Evolutionary conservation across 768 basidiomycete genomes (phyloP).

Genomic region (Lentinula aciculospora): DNA sequence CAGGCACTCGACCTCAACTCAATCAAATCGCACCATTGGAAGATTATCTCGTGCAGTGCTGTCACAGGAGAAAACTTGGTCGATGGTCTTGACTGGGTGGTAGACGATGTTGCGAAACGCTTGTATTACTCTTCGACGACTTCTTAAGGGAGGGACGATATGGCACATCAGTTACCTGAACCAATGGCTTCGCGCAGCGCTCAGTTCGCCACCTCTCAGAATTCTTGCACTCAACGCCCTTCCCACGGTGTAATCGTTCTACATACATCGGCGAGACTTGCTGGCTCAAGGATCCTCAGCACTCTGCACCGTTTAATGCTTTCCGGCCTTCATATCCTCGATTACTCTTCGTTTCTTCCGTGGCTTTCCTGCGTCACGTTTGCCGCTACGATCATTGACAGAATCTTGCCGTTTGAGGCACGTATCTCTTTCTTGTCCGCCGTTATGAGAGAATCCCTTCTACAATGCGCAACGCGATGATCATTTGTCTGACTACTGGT

Average conservation of each 20-base stretch:
- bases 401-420: not conserved
- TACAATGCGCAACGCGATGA: not conserved
- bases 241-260: constrained; percentile 8
- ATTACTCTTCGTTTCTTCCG: not conserved
- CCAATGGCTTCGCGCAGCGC: no score
- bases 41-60: constrained; percentile 88
- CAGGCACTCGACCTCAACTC: constrained; percentile 77
- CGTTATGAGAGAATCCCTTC: not conserved
- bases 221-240: no score
- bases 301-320: not conserved
- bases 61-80: constrained; percentile 83
- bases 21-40: constrained; percentile 88
- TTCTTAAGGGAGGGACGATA: constrained; percentile 1
- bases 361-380: not conserved
- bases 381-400: not conserved
- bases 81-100: constrained; percentile 88
- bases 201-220: no score
- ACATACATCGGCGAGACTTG: not conserved
- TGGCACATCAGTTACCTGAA: not conserved
- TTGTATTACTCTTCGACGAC: constrained; percentile 72
- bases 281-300: constrained; percentile 1
- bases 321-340: not conserved
- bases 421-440: not conserved
- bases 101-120: constrained; percentile 80
- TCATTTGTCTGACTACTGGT: not conserved